Percentiles rank a stretch among this genome's conserved stretches.
These are phyloP conservation scores for Adenanthera pavonina DNA, from an alignment of 306 rosid species.

Conservation along the genomic window DNA sequence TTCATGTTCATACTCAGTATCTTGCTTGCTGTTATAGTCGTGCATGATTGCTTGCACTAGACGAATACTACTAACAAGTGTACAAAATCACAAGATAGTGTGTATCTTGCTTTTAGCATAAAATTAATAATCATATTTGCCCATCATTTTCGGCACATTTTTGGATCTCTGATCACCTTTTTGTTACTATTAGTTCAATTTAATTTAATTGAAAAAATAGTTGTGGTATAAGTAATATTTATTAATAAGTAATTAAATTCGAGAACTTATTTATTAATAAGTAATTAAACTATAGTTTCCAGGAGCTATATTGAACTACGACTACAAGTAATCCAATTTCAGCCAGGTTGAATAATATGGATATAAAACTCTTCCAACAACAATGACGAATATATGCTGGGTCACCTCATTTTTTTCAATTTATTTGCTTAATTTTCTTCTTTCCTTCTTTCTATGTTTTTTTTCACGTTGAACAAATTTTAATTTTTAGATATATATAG, in stretches of 20 bases:
- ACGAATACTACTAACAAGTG: not conserved
- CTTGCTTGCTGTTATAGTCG: conserved; percentile 22
- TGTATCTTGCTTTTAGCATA: conserved; percentile 27
- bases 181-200: not conserved
- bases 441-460: not conserved
- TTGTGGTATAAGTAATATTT: not conserved
- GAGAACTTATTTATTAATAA: not conserved
- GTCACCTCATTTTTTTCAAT: not conserved
- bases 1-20: conserved; percentile 45
- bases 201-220: not conserved
- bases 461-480: not conserved
- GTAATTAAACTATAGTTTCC: too few relatives aligned
- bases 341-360: too few relatives aligned
- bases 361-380: too few relatives aligned
- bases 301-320: too few relatives aligned
- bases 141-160: not conserved
- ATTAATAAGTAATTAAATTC: not conserved
- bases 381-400: not conserved
- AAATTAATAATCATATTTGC: not conserved
- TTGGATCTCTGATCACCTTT: not conserved
- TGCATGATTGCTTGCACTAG: not conserved
- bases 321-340: too few relatives aligned
- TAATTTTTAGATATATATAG: not conserved
- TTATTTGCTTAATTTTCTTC: not conserved
- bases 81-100: conserved; percentile 5